These are phyloP conservation scores for Oryza meridionalis DNA, from an alignment of 176 grass and related monocot genomes.

Conservation along the genomic window DNA sequence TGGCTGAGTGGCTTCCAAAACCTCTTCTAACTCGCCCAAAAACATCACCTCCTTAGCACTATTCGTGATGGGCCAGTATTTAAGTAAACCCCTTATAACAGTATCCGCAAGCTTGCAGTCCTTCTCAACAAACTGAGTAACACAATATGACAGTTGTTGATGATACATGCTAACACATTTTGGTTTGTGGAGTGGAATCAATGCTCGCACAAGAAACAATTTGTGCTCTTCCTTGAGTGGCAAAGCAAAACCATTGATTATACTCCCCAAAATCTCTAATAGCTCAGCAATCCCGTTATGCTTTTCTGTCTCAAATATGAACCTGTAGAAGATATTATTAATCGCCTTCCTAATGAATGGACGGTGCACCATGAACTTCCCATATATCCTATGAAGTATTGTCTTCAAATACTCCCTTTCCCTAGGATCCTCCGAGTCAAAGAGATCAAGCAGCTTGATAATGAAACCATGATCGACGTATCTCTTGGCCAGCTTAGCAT, in stretches of 20 bases:
- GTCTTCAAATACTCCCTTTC: conserved; percentile 82
- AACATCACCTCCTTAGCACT: conserved; percentile 85
- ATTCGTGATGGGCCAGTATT: conserved; percentile 84
- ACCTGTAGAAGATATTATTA: conserved; percentile 77
- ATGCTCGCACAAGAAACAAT: conserved; percentile 61
- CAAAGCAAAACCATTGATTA: conserved; percentile 80
- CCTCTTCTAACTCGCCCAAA: conserved; percentile 76
- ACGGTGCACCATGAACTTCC: conserved; percentile 80
- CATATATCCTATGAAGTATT: conserved; percentile 84
- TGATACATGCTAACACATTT: conserved; percentile 76
- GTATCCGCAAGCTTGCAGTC: conserved; percentile 83
- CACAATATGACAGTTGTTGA: conserved; percentile 75
- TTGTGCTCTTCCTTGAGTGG: conserved; percentile 85
- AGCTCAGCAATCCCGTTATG: conserved; percentile 72
- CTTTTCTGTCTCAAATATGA: conserved; percentile 84
- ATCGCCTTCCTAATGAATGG: conserved; percentile 77
- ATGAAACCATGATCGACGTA: conserved; percentile 68
- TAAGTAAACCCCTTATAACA: conserved; percentile 74
- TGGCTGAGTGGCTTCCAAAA: conserved; percentile 67
- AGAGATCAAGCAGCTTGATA: conserved; percentile 68
- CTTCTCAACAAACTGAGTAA: conserved; percentile 79
- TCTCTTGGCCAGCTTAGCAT: conserved; percentile 75
- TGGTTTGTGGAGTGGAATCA: conserved; percentile 84
- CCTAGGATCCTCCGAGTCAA: conserved; percentile 76
- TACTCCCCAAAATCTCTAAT: conserved; percentile 75